These are phyloP conservation scores for Trametes pubescens DNA, from an alignment of 1,284 basidiomycete genomes.

Conservation along the genomic window DNA sequence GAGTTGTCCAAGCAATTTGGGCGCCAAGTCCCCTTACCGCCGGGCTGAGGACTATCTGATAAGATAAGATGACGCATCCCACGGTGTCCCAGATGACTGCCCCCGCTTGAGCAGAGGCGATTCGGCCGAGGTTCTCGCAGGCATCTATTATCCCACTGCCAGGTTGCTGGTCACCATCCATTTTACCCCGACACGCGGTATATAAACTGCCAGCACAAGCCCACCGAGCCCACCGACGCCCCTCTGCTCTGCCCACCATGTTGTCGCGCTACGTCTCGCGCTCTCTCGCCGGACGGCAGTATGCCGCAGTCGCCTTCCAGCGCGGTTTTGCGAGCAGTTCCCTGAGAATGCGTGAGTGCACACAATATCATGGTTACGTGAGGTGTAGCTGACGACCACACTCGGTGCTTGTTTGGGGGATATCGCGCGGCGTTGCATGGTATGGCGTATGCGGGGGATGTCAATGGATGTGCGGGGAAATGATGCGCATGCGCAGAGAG, in stretches of 20 bases:
- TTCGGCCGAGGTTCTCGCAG: constrained; percentile 35
- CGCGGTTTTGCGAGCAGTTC: constrained; percentile 43
- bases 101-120: constrained; percentile 14
- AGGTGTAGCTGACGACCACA: background rate
- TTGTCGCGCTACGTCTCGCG: constrained; percentile 30
- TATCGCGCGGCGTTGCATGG: background rate
- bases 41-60: constrained; percentile 16
- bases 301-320: constrained; percentile 15
- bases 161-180: constrained; percentile 4
- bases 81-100: constrained; percentile 9
- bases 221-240: background rate
- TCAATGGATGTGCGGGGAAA: constrained; percentile 3
- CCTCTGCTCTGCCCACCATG: constrained; percentile 25
- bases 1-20: constrained; percentile 13
- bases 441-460: constrained; percentile 8
- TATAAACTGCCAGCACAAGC: constrained; percentile 14
- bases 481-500: constrained; percentile 39
- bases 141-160: constrained; percentile 1
- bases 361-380: background rate
- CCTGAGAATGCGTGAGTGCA: constrained; percentile 42
- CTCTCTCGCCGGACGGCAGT: constrained; percentile 24
- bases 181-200: constrained; percentile 18
- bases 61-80: constrained; percentile 24
- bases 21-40: background rate
- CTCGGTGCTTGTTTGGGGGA: background rate